Base-by-base conservation (phyloP, 352 stramenopile genomes). In the Globisporangium apiculatum region DNA sequence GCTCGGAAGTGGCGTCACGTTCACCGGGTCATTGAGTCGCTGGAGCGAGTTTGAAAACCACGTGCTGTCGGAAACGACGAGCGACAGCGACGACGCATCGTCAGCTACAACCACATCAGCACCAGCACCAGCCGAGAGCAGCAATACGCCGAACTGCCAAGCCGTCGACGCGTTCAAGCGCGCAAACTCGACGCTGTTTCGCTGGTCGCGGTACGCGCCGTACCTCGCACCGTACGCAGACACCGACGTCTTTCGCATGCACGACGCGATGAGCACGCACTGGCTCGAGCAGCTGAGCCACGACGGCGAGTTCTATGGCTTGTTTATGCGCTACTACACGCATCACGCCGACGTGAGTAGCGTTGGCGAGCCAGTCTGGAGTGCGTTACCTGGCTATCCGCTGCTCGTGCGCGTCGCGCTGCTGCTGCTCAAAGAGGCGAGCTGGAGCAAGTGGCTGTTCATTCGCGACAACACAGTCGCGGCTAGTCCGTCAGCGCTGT, bases 231-330 rank as follows among this genome's bases (percentile, higher is more conserved):
- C 73, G 7, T 84, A 80, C 37, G 55, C 73, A 0, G 78, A 90
- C 57, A 68, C 54, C 5, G 75, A 88, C 24, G 73, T 88, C n/a
- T 84, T 88, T 58, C 69, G 64, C 11, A 73, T 79, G 47, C 67
- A 75, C 35, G 75, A 79, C 36, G 51, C 68, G 18, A 65, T 61
- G 24, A 64, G 67, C n/a, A 61, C 68, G 5, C 72, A 61, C 31
- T 86, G 76, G 77, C 51, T 87, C 3, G 64, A 69, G n/a, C 78
- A 73, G 58, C 59, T 92, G 6, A 79, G 67, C 7, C 67, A 82
- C 31, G 80, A 89, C 45, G 79, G 79, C 53, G 82, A 91, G 51
- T 89, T 89, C 55, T 92, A 83, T 51, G 71, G 72, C 15, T 73
- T 70, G 15, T 92, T 92, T 62, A 87, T 92, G 77, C 65, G 71